These are phyloP conservation scores for Haplographium delicatum DNA, from an alignment of 495 filamentous ascomycete species.

Conservation along the genomic window DNA sequence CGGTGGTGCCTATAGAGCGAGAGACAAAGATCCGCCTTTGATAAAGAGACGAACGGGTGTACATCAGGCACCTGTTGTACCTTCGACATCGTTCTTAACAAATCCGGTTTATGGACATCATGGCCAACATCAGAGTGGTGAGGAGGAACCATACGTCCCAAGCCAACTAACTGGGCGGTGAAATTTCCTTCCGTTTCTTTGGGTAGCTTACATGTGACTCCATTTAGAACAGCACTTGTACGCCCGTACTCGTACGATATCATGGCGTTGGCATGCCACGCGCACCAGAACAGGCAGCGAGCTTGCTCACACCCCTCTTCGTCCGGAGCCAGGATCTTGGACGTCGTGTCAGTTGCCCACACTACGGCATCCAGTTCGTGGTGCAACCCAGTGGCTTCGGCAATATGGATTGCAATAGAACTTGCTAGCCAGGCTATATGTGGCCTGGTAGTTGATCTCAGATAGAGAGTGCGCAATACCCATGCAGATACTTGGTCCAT, in stretches of 20 bases:
- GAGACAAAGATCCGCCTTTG: slow-evolving; percentile 43
- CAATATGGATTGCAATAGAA: slow-evolving; percentile 46
- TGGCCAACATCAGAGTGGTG: slow-evolving; percentile 25
- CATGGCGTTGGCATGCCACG: slow-evolving; percentile 45
- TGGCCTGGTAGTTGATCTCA: slow-evolving; percentile 45
- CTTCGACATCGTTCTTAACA: slow-evolving; percentile 22
- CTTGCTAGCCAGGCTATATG: slow-evolving; percentile 51
- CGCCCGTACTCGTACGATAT: slow-evolving; percentile 47
- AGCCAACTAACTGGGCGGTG: not conserved
- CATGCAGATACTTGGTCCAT: slow-evolving; percentile 39
- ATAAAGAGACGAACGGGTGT: slow-evolving; percentile 35
- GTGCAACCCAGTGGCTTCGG: slow-evolving; percentile 44
- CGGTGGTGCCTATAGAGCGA: slow-evolving; percentile 42
- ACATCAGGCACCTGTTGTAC: slow-evolving; percentile 24
- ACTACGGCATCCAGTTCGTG: slow-evolving; percentile 27
- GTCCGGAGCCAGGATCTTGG: not conserved
- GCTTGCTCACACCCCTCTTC: slow-evolving; percentile 31
- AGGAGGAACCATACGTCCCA: slow-evolving; percentile 29
- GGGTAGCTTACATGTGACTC: slow-evolving; percentile 10
- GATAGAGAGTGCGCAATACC: slow-evolving; percentile 47
- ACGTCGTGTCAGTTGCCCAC: not conserved
- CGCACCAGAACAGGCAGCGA: slow-evolving; percentile 42
- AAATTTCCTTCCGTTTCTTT: not conserved
- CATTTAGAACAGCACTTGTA: slow-evolving; percentile 29
- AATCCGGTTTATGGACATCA: too few relatives aligned